Evolutionary conservation across 1,284 basidiomycete genomes (phyloP).

Genomic region (Melampsora americana): DNA sequence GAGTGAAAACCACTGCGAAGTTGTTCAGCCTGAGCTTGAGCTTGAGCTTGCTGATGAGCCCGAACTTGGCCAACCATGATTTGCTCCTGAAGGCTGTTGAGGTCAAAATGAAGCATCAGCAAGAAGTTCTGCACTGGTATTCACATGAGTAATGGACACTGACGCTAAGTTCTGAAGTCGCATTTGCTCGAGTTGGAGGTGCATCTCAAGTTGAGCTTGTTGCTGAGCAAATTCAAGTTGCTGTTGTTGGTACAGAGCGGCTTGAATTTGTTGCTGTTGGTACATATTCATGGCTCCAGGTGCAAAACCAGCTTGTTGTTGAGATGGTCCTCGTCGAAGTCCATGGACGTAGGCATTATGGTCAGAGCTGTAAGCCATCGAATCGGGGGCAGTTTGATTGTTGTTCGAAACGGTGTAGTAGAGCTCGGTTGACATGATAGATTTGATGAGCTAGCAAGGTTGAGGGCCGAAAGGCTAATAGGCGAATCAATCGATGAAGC

Average conservation of each 20-base stretch:
- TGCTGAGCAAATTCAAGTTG: slow-evolving; percentile 44
- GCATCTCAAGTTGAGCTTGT: slow-evolving; percentile 44
- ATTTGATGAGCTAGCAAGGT: neutral
- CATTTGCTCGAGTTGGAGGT: slow-evolving; percentile 44
- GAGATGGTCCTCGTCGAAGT: slow-evolving; percentile 5
- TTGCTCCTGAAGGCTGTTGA: slow-evolving; percentile 37
- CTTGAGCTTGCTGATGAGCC: slow-evolving; percentile 39
- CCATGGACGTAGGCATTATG: neutral
- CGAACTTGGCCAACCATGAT: slow-evolving; percentile 43
- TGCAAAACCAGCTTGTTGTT: slow-evolving; percentile 25
- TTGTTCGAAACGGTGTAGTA: slow-evolving; percentile 40
- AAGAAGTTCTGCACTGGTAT: neutral
- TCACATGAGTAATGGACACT: neutral
- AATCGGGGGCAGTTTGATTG: slow-evolving; percentile 25
- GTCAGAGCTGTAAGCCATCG: slow-evolving; percentile 20
- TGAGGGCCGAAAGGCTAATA: no score
- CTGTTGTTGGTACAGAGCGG: slow-evolving; percentile 42
- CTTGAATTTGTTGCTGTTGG: slow-evolving; percentile 43
- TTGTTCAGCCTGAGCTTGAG: slow-evolving; percentile 40
- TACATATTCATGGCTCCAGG: slow-evolving; percentile 35
- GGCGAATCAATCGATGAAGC: no score
- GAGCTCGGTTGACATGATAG: slow-evolving; percentile 34
- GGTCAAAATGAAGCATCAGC: neutral
- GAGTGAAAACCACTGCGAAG: slow-evolving; percentile 15
- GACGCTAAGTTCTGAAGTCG: slow-evolving; percentile 43